Percentiles rank a stretch among this genome's conserved stretches.
Evolutionary conservation across 2,329 filamentous ascomycete genomes (phyloP).

Genomic region (Kalaharituber pfeilii): DNA sequence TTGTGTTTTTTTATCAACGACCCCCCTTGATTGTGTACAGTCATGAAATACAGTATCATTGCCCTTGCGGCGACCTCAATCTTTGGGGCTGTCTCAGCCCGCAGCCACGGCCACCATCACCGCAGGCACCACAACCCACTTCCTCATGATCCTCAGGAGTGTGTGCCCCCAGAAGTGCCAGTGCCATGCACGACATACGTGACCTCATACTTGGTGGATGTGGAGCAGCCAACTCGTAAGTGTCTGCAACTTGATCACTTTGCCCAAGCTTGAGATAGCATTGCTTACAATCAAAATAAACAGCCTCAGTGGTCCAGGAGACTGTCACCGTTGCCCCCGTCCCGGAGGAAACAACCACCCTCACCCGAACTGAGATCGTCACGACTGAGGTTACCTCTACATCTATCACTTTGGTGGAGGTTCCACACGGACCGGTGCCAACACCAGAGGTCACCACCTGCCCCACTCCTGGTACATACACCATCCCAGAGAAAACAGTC

Average conservation of each 20-base stretch:
- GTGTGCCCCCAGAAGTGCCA: slow-evolving; percentile 39
- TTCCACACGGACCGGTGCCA: slow-evolving; percentile 26
- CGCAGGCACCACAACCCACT: slow-evolving; percentile 40
- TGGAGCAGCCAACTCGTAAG: slow-evolving; percentile 11
- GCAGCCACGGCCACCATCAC: slow-evolving; percentile 40
- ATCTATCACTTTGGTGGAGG: neutral
- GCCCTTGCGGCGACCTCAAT: slow-evolving; percentile 30
- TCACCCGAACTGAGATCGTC: slow-evolving; percentile 22
- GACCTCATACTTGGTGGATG: slow-evolving; percentile 25
- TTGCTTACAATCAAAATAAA: neutral
- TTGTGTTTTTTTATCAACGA: slow-evolving; percentile 6
- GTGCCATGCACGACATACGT: slow-evolving; percentile 28
- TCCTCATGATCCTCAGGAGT: slow-evolving; percentile 20
- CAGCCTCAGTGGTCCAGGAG: slow-evolving; percentile 22
- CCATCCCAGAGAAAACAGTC: slow-evolving; percentile 54
- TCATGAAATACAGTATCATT: slow-evolving; percentile 17
- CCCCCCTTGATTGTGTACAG: slow-evolving; percentile 2
- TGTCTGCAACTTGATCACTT: slow-evolving; percentile 2
- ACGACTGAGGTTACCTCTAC: slow-evolving; percentile 15
- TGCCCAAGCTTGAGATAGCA: neutral
- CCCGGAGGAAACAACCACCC: slow-evolving; percentile 24
- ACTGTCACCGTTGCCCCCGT: slow-evolving; percentile 21
- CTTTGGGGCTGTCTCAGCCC: slow-evolving; percentile 37
- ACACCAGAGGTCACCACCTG: slow-evolving; percentile 36
- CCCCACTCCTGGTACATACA: slow-evolving; percentile 54